Conservation (phyloP, 352 stramenopile species). For the Phytophthora colocasiae region DNA sequence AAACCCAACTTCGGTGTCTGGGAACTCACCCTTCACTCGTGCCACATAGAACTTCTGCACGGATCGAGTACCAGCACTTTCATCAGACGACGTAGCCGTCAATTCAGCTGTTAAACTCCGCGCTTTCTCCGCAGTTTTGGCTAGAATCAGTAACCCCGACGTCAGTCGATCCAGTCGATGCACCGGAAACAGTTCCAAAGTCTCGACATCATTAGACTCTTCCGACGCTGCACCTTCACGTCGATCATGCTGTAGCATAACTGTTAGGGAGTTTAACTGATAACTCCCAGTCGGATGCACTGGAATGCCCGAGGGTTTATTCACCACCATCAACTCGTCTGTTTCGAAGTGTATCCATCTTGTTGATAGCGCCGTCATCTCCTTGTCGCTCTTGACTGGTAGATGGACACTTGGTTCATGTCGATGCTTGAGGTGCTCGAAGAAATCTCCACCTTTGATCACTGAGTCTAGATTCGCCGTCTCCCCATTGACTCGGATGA, state of each 20-base stretch:
- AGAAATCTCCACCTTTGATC: slow-evolving; percentile 86
- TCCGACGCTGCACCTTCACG: slow-evolving; percentile 2
- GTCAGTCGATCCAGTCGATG: slow-evolving; percentile 96
- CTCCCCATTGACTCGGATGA: slow-evolving; percentile 88
- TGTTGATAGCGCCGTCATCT: slow-evolving; percentile 17
- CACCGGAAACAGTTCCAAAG: slow-evolving; percentile 73
- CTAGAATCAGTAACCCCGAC: slow-evolving; percentile 71
- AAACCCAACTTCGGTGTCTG: slow-evolving; percentile 23
- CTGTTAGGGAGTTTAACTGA: slow-evolving; percentile 90
- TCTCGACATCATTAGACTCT: slow-evolving; percentile 16
- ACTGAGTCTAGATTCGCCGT: slow-evolving; percentile 56
- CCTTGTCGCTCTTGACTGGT: slow-evolving; percentile 8
- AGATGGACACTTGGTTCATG: slow-evolving; percentile 92
- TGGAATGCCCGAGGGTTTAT: slow-evolving; percentile 90
- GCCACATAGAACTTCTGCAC: slow-evolving; percentile 70
- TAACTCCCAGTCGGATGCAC: slow-evolving; percentile 93
- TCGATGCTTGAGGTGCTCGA: slow-evolving; percentile 93
- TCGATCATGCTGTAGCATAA: slow-evolving; percentile 47
- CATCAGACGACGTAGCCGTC: slow-evolving; percentile 25
- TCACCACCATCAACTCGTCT: slow-evolving; percentile 62
- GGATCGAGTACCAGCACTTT: slow-evolving; percentile 19
- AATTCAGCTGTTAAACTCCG: slow-evolving; percentile 51
- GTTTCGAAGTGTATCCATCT: slow-evolving; percentile 56
- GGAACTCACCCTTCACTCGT: slow-evolving; percentile 55
- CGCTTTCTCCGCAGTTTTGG: slow-evolving; percentile 55